Evolutionary conservation across 2,329 filamentous ascomycete genomes (phyloP), one percentile per base, ranked within the genome.

Genomic region (Microascus cirrosus): DNA sequence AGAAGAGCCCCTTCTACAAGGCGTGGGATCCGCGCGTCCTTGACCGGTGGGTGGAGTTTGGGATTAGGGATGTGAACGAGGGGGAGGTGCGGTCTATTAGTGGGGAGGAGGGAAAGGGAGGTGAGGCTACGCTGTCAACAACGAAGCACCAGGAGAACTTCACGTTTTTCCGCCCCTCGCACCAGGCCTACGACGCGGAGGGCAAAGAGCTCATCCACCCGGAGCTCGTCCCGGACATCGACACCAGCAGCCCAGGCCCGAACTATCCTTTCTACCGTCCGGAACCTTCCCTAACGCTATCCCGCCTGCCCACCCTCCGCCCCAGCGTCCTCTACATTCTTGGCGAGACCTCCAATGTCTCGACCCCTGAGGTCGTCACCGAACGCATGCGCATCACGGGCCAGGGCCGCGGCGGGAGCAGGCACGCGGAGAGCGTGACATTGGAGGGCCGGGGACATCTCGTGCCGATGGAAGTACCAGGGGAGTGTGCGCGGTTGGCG

Each of bases 131-230:
- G 0, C 77, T 94, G 2, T 81, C 82, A 1, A 97, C 93, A 0
- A 86, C 90, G 0, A 90, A 92, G 65, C 88, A 95, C 69, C 90
- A 96, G 67, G 90, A 95, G 22, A 34, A 94, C 58, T 86, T 90
- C 66, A 90, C 85, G 1, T 94, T 87, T 68, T 72, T 89, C 62
- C 80, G 87, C 0, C 81, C 84, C 0, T 80, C 81, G 59, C 82
- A 71, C 68, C 70, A 73, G 8, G 74, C 74, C 61, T 69, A 73
- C 54, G 70, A 73, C 60, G 56, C 65, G 0, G 62, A 70, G 4
- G 74, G 73, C 22, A 67, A 69, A 13, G 63, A 61, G 2, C 60
- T 79, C 34, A 60, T 80, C 8, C 68, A 76, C 58, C 70, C 68
- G 0, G 65, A 71, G 53, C 66, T 69, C 39, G 63, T 77, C 3